A percentile compares a stretch with the other conserved stretches of the same genome.
phyloP scores from a whole-genome alignment of 768 basidiomycete species.

The Collybia sordida region DNA sequence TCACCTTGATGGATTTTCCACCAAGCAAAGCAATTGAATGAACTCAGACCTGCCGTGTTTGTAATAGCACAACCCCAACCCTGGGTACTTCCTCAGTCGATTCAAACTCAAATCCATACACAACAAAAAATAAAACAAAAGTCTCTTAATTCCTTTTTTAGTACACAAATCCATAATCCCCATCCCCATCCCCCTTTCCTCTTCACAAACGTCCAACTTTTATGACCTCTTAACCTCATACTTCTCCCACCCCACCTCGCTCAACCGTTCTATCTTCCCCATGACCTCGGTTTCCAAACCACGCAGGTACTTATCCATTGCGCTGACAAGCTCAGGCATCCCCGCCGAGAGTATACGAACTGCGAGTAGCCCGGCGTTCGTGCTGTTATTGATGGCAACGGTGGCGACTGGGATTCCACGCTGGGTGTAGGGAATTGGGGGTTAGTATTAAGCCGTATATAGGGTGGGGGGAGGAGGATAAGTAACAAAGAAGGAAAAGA shows the following conservation, averaged over 20 bases:
- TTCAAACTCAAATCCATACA: too few relatives aligned
- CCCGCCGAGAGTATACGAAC: slow-evolving; percentile 84
- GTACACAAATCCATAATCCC: background rate
- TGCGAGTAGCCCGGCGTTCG: slow-evolving; percentile 90
- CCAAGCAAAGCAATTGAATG: too few relatives aligned
- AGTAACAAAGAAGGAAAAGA: slow-evolving; percentile 14
- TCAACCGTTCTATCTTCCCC: slow-evolving; percentile 73
- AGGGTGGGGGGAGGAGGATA: background rate
- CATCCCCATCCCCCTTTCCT: too few relatives aligned
- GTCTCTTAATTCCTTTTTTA: background rate
- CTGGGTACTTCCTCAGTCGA: too few relatives aligned
- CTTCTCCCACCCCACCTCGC: slow-evolving; percentile 82
- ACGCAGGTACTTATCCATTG: slow-evolving; percentile 75
- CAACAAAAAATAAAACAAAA: too few relatives aligned
- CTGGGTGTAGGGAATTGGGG: slow-evolving; percentile 36
- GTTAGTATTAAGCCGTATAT: background rate
- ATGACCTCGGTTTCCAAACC: slow-evolving; percentile 73
- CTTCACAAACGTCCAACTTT: too few relatives aligned
- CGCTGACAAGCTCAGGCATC: slow-evolving; percentile 59
- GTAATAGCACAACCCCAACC: too few relatives aligned
- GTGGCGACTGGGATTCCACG: slow-evolving; percentile 97
- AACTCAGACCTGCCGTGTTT: too few relatives aligned
- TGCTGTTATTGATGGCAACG: slow-evolving; percentile 94
- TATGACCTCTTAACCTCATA: slow-evolving; percentile 52
- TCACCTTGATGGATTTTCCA: too few relatives aligned